phyloP scores from a whole-genome alignment of 805 yeast species.

The Lipomyces lipofer region DNA sequence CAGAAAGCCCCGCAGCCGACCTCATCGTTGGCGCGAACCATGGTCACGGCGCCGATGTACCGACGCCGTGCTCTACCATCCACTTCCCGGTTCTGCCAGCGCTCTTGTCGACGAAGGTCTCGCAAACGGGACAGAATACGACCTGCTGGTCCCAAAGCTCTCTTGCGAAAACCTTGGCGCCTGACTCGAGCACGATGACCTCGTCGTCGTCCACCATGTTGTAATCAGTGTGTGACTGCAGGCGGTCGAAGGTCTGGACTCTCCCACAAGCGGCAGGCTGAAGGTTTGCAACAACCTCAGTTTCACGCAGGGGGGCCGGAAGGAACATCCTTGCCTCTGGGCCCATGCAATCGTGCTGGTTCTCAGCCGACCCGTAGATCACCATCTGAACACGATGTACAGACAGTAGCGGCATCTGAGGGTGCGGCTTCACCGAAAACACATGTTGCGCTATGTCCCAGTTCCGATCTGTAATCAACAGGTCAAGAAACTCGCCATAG shows the following conservation, averaged over 20 bases:
- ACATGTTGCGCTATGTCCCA: not conserved
- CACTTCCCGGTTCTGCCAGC: not conserved
- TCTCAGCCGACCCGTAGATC: not conserved
- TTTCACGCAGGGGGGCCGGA: not conserved
- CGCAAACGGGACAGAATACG: conserved; percentile 6
- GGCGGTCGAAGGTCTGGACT: not conserved
- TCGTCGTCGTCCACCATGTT: conserved; percentile 4
- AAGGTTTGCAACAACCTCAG: not conserved
- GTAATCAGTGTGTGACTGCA: not conserved
- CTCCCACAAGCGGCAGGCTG: not conserved
- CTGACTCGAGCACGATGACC: not conserved
- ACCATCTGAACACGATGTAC: not conserved
- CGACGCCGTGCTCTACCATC: not conserved
- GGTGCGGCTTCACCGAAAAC: conserved; percentile 1
- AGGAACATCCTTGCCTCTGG: not conserved
- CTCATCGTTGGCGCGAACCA: no score
- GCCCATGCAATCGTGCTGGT: not conserved
- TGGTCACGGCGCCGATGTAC: conserved; percentile 7
- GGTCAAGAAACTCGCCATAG: not conserved
- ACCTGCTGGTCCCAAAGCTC: conserved; percentile 1
- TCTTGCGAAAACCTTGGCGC: not conserved
- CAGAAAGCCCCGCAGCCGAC: no score
- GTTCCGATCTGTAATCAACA: not conserved
- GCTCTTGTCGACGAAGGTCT: not conserved
- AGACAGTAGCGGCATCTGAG: not conserved